Evolutionary conservation across 192 early-diverging fungal species (phyloP).

Genomic region (Podila clonocystis): DNA sequence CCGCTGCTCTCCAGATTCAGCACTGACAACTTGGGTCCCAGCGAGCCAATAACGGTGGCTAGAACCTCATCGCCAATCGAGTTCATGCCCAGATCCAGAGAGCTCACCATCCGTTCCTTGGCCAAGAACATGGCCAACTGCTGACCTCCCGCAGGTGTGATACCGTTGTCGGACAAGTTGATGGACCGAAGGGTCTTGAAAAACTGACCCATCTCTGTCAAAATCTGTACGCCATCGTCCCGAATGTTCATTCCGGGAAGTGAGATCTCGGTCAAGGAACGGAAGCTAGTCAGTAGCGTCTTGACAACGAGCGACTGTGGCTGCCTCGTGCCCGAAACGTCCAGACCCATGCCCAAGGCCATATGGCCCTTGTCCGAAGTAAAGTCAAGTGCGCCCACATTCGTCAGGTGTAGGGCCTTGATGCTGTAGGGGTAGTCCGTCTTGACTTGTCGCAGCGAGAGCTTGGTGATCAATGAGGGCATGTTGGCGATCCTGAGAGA

Average conservation of each 20-base stretch:
- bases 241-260: conserved; percentile 30
- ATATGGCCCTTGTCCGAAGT: neutral
- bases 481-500: conserved; percentile 22
- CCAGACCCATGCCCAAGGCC: conserved; percentile 1
- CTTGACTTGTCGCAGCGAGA: conserved; percentile 6
- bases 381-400: conserved; percentile 21
- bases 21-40: conserved; percentile 18
- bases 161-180: conserved; percentile 28
- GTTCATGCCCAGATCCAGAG: conserved; percentile 33
- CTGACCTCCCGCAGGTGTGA: conserved; percentile 17
- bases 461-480: conserved; percentile 19
- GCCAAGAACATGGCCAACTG: conserved; percentile 14
- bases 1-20: conserved; percentile 35
- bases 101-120: conserved; percentile 6
- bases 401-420: conserved; percentile 12
- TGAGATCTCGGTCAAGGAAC: neutral
- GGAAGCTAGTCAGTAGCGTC: conserved; percentile 16
- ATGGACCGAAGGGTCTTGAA: conserved; percentile 16
- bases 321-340: neutral
- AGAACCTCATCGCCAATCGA: conserved; percentile 20
- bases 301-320: conserved; percentile 5
- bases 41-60: conserved; percentile 5
- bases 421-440: neutral
- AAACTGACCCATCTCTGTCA: conserved; percentile 8
- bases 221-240: conserved; percentile 17